Percentiles rank a stretch among this genome's conserved stretches.
These are phyloP conservation scores for Pseudonitzschia pungens DNA, from an alignment of 108 stramenopile genomes.

Conservation along the genomic window DNA sequence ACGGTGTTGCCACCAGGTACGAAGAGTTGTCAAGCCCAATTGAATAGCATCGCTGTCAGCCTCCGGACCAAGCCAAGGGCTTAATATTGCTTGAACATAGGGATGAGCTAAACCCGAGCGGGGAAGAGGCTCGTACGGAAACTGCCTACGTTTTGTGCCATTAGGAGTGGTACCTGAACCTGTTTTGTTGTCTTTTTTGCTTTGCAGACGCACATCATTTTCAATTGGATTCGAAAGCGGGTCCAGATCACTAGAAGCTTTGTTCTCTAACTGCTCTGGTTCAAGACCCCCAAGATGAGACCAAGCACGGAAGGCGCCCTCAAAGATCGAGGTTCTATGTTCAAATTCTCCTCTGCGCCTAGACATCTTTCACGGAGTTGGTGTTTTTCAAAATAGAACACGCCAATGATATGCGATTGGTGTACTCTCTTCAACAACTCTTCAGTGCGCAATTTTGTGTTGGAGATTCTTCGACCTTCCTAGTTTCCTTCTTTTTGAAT, in stretches of 20 bases:
- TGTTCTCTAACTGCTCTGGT: constrained; percentile 68
- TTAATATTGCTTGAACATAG: constrained; percentile 87
- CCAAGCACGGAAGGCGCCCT: constrained; percentile 92
- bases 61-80: constrained; percentile 88
- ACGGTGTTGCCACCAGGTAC: constrained; percentile 93
- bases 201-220: constrained; percentile 52
- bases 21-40: constrained; percentile 79
- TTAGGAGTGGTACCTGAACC: constrained; percentile 29
- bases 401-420: too few species aligned
- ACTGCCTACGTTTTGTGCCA: constrained; percentile 53
- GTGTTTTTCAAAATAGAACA: too few species aligned
- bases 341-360: constrained; percentile 90
- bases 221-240: constrained; percentile 67
- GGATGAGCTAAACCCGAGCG: constrained; percentile 84
- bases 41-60: constrained; percentile 89
- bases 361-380: constrained; percentile 51
- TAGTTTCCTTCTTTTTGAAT: too few species aligned
- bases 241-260: constrained; percentile 61
- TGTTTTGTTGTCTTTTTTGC: constrained; percentile 33
- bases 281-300: constrained; percentile 85
- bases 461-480: too few species aligned
- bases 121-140: constrained; percentile 88
- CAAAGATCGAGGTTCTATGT: constrained; percentile 90
- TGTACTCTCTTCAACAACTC: too few species aligned
- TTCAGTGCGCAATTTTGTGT: too few species aligned